Evolutionary conservation across 306 rosid species (phyloP), one percentile per base, ranked within the genome.

Genomic region (Cicer cuneatum): DNA sequence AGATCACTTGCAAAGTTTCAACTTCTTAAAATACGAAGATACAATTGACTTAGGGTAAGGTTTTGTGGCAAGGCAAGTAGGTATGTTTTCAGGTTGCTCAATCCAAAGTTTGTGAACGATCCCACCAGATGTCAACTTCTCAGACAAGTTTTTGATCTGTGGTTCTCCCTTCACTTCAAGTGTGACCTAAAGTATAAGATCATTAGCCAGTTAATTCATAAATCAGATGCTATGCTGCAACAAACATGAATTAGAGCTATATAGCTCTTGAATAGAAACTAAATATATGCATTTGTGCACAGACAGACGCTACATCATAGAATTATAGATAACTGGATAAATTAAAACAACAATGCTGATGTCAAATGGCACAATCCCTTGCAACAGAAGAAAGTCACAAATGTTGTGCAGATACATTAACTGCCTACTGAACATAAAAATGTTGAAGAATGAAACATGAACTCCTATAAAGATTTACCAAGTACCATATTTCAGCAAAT

Each of bases 41-140:
- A 87, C 80, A 10, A 69, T 6, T 21, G 97, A 87, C 57, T 87
- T 93, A 54, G 92, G 97, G 80, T 90, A 90, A 3, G 96, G 98
- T 67, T 89, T 89, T 15, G 97, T 90, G 5, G 98, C 98, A 24
- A 90, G 95, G 65, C 96, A 93, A 0, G 97, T 89, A 52, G 93
- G 93, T 52, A 82, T 78, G 75, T 87, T 90, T 73, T 89, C 98
- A 24, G 98, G 96, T 45, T 93, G 95, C 46, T 93, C 98, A 12
- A 87, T 81, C 98, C 96, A 90, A 40, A 93, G 77, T 73, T 86
- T 85, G 80, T 93, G 98, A 38, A 79, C 80, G 61, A 93, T 87
- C 16, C 87, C 88, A 54, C 85, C 90, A 3, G 85, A 66, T 73
- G 76, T 84, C 8, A 90, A 97, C 80, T 93, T 89, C 60, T 86